Evolutionary conservation across 1,284 basidiomycete species (phyloP), one percentile per base, ranked within the genome.

Genomic region (Agroathelia rolfsii): DNA sequence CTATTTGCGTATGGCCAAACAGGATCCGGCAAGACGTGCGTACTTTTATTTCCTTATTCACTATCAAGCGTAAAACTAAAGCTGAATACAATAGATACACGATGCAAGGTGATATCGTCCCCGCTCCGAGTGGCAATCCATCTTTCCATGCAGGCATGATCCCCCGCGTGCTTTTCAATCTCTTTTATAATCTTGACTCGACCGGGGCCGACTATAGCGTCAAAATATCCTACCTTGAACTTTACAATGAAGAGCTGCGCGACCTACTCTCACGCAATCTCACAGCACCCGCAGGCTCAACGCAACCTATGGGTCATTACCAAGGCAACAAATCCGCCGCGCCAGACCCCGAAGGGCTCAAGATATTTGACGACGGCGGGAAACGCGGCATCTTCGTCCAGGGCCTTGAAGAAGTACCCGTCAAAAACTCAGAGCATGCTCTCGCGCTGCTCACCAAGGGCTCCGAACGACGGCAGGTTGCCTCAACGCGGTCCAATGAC

Each of bases 211-310:
- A 99, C 50, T 98, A 82, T 53, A 84, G 86, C 43, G 92, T 99
- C 52, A 92, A 89, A 49, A 77, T 95, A 35, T 94, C 89, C 0
- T 97, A 83, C 53, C 72, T 99, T 35, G 95, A 99, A 53, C 70
- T 99, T n/a, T 99, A 98, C 61, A 99, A 99, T 52, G 95, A 99
- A 59, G 94, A 98, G 53, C 72, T 98, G n/a, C 83, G 93, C 18
- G 93, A 97, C 52, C 70, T 97, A 19, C 75, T 95, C 20, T 74
- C 84, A 2, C 64, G 65, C 41, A 83, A 93, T 14, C 61, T 86
- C 43, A 54, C 76, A 21, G 63, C 77, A 17, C 74, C 82, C 14
- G 54, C 57, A 6, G 73, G 69, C 24, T 66, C 64, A 29, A 62
- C 62, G 8, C 78, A 85, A 41, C 78, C 80, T 0, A 83, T 85